phyloP scores from a whole-genome alignment of 2,329 filamentous ascomycete species.

The Berkeleyomyces basicola region DNA sequence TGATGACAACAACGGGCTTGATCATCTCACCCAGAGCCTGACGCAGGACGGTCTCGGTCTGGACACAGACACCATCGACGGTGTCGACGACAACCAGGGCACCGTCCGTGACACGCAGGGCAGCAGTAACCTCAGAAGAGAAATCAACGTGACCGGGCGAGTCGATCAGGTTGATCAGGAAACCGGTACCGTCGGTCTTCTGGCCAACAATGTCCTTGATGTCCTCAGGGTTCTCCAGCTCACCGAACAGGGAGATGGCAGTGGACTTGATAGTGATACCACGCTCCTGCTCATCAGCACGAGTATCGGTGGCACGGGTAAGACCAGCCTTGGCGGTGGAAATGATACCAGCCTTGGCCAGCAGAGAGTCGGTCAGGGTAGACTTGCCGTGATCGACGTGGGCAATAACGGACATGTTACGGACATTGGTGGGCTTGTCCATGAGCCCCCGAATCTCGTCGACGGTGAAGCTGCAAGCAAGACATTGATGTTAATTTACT shows the following conservation, averaged over 20 bases:
- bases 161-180: constrained; percentile 99
- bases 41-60: constrained; percentile 98
- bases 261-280: constrained; percentile 99
- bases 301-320: constrained; percentile 89
- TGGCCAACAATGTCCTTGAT: constrained; percentile 84
- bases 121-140: constrained; percentile 98
- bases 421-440: constrained; percentile 63
- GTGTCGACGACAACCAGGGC: constrained; percentile 99
- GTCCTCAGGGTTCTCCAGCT: constrained; percentile 66
- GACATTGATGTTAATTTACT: constrained; percentile 27
- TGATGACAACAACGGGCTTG: constrained; percentile 99
- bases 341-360: constrained; percentile 99
- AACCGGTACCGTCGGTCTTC: constrained; percentile 81
- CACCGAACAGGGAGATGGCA: constrained; percentile 93
- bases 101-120: constrained; percentile 99
- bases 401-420: constrained; percentile 99
- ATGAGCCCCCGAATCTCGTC: constrained; percentile 71
- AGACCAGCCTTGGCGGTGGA: constrained; percentile 95
- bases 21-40: constrained; percentile 99
- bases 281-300: constrained; percentile 96
- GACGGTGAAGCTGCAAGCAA: constrained; percentile 73
- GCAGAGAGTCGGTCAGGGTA: constrained; percentile 96
- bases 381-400: constrained; percentile 99
- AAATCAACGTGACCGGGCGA: constrained; percentile 99
- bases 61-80: constrained; percentile 98